A percentile compares a stretch with the other conserved stretches of the same genome.
These are phyloP conservation scores for Colletotrichum plurivorum DNA, from an alignment of 2,329 filamentous ascomycete species.

Conservation along the genomic window DNA sequence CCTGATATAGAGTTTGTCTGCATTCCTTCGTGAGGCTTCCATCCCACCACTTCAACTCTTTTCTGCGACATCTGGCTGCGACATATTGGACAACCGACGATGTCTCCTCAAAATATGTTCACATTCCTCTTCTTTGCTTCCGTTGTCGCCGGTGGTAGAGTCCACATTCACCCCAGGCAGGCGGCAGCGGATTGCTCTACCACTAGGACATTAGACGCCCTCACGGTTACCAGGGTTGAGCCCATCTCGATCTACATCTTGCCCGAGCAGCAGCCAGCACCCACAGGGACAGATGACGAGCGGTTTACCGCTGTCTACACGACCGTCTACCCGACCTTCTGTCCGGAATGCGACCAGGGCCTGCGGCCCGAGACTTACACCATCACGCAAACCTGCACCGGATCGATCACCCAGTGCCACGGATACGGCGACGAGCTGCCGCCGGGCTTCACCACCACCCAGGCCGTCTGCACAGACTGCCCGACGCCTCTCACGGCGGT, in stretches of 20 bases:
- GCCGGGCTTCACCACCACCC: slow-evolving; percentile 31
- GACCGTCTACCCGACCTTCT: slow-evolving; percentile 36
- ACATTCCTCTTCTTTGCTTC: slow-evolving; percentile 31
- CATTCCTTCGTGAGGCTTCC: slow-evolving; percentile 30
- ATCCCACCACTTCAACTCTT: not conserved
- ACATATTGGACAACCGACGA: not conserved
- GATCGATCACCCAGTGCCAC: slow-evolving; percentile 26
- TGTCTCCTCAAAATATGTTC: slow-evolving; percentile 27
- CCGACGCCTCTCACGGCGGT: slow-evolving; percentile 29
- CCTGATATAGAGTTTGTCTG: slow-evolving; percentile 39
- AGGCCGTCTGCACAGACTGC: slow-evolving; percentile 29
- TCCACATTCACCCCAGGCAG: slow-evolving; percentile 30
- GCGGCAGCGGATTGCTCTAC: slow-evolving; percentile 16
- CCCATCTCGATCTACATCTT: slow-evolving; percentile 35
- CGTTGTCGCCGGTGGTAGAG: slow-evolving; percentile 17
- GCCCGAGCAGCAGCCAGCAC: slow-evolving; percentile 1
- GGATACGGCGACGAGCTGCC: slow-evolving; percentile 27
- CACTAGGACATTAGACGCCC: slow-evolving; percentile 27
- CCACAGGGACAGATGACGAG: slow-evolving; percentile 29
- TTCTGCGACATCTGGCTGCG: slow-evolving; percentile 12
- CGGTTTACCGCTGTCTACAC: slow-evolving; percentile 26
- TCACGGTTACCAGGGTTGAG: slow-evolving; percentile 38
- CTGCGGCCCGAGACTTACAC: slow-evolving; percentile 34
- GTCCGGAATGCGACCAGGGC: slow-evolving; percentile 20
- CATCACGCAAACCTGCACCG: slow-evolving; percentile 36